A percentile compares a stretch with the other conserved stretches of the same genome.
Evolutionary conservation across 805 yeast genomes (phyloP).

Genomic region (Suhomyces vadensis): DNA sequence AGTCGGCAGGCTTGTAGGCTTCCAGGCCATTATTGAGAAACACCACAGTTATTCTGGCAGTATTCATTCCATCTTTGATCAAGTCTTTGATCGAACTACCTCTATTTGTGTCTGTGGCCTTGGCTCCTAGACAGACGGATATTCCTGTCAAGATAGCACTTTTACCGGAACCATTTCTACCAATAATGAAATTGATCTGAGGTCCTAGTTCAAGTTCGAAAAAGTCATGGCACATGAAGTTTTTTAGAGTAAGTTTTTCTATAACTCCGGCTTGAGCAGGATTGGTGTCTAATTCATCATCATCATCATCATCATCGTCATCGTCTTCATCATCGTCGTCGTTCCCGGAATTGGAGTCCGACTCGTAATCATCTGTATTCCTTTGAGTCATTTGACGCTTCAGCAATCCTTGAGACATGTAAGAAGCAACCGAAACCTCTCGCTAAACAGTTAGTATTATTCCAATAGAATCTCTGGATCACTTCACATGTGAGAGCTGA

Average conservation of each 20-base stretch:
- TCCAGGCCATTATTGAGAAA: constrained; percentile 66
- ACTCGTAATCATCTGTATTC: constrained; percentile 7
- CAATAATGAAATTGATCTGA: constrained; percentile 80
- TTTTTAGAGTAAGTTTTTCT: constrained; percentile 58
- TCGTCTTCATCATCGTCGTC: constrained; percentile 14
- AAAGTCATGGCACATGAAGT: constrained; percentile 89
- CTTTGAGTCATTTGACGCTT: constrained; percentile 4
- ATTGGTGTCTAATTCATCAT: constrained; percentile 12
- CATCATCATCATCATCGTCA: constrained; percentile 19
- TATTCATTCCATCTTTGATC: constrained; percentile 72
- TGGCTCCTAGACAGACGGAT: constrained; percentile 84
- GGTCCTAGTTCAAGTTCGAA: constrained; percentile 77
- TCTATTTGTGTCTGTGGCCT: constrained; percentile 83
- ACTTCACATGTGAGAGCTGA: too few relatives aligned
- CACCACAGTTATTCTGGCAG: constrained; percentile 66
- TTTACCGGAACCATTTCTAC: constrained; percentile 90
- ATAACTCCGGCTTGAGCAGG: constrained; percentile 66
- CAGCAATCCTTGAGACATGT: constrained; percentile 12
- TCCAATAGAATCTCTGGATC: too few relatives aligned
- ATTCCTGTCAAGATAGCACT: constrained; percentile 86
- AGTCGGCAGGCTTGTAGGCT: constrained; percentile 62
- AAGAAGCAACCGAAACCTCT: constrained; percentile 11
- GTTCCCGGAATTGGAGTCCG: not conserved
- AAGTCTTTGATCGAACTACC: constrained; percentile 70
- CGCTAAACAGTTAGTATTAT: constrained; percentile 5